Base-by-base conservation (phyloP, 1,284 basidiomycete genomes). In the Vanrija pseudolonga region DNA sequence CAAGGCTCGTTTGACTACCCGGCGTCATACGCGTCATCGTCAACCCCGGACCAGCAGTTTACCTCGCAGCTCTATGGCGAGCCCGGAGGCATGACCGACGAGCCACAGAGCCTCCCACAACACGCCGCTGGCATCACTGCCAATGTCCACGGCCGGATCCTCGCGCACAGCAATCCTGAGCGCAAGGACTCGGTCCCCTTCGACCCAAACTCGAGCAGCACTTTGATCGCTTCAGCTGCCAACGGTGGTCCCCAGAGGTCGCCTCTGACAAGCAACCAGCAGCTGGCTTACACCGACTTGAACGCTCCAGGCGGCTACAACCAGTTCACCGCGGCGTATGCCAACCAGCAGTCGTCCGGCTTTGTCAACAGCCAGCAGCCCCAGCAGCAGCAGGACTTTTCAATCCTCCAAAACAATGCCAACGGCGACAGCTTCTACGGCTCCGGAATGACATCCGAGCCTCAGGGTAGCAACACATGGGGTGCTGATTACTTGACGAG, bases 171-270 rank as follows among this genome's bases (percentile, higher is more conserved):
- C 18, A 46, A 51, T 24, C 49, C 52, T 23, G 56, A 53, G 23
- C 54, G 71, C 22, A 62, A 72, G 49, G 69, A 74, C 36, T 68
- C 67, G n/a, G 53, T 72, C 14, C 69, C 71, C 5, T 72, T 70
- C 51, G 62, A 69, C 47, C 68, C 67, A 4, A 59, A 59, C 18
- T 48, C 52, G 20, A 65, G 64, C 23, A 69, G 66, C 43, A 74
- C 72, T 0, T 47, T 74, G 24, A 71, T 72, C 28, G 65, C 68
- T 3, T 68, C 69, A 14, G 67, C 64, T 8, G 22, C 48, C 40
- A 52, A 47, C 45, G 53, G 43, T 17, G 53, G 43, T 17, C 18
- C 19, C 22, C 45, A 28, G n/a, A 23, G 17, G 14, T 18, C 28
- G 17, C n/a, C 17, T 9, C 26, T 36, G 17, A 14, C 23, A n/a